These are phyloP conservation scores for Neurospora sp. DNA, from an alignment of 495 filamentous ascomycete species.

Conservation along the genomic window DNA sequence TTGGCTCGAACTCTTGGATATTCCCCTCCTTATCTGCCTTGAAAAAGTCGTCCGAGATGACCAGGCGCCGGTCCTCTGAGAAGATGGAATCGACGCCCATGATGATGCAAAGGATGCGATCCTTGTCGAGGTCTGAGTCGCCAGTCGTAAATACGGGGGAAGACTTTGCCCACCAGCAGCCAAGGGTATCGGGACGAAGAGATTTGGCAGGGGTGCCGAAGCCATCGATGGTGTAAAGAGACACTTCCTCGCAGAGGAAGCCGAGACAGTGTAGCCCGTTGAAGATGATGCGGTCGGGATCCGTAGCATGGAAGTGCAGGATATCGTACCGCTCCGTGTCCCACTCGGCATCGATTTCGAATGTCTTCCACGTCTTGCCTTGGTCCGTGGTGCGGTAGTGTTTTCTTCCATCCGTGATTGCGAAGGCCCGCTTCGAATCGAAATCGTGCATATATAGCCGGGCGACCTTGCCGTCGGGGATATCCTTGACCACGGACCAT, in stretches of 20 bases:
- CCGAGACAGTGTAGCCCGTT: conserved; percentile 58
- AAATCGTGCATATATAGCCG: conserved; percentile 63
- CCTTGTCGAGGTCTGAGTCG: conserved; percentile 43
- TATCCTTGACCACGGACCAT: conserved; percentile 57
- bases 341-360: conserved; percentile 44
- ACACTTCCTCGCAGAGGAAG: conserved; percentile 43
- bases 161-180: conserved; percentile 76
- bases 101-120: conserved; percentile 72
- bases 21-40: conserved; percentile 33
- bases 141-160: conserved; percentile 62
- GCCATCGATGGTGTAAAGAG: conserved; percentile 75
- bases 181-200: conserved; percentile 52
- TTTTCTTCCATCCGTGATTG: conserved; percentile 48
- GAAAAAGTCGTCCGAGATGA: conserved; percentile 76
- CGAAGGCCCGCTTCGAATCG: conserved; percentile 68
- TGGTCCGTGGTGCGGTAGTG: conserved; percentile 77
- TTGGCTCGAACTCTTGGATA: conserved; percentile 54
- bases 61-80: conserved; percentile 57
- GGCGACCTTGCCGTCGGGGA: conserved; percentile 49
- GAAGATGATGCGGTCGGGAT: conserved; percentile 75
- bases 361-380: conserved; percentile 69
- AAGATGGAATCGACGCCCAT: conserved; percentile 49
- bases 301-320: conserved; percentile 68
- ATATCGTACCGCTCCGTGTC: conserved; percentile 35
- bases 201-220: conserved; percentile 55